Evolutionary conservation across 2,329 filamentous ascomycete genomes (phyloP).

Genomic region (Cladosporium sp.): DNA sequence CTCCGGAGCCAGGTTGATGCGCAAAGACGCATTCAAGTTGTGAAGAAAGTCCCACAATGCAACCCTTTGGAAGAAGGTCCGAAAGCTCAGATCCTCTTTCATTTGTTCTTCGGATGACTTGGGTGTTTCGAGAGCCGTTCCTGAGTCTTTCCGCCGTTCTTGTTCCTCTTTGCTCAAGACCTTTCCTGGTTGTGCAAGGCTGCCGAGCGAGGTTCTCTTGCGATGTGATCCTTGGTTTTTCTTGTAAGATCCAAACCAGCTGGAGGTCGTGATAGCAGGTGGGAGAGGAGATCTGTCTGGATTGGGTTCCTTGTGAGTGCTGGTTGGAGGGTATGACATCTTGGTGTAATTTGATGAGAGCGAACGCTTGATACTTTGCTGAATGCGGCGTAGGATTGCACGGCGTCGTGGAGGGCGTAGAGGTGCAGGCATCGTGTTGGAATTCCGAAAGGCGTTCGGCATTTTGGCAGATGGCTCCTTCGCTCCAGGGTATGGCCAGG

Average conservation of each 20-base stretch:
- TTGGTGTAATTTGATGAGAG: constrained; percentile 9
- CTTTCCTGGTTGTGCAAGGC: constrained; percentile 9
- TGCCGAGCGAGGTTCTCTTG: constrained; percentile 8
- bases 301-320: neutral
- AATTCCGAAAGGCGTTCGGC: neutral
- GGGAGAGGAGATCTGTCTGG: constrained; percentile 6
- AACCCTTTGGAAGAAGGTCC: neutral
- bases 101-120: neutral
- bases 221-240: neutral
- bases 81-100: neutral
- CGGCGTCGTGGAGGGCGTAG: neutral
- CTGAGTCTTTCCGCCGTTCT: constrained; percentile 5
- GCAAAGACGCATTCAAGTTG: neutral
- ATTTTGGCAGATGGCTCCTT: neutral
- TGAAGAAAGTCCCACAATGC: neutral
- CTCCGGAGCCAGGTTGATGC: constrained; percentile 15
- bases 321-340: constrained; percentile 8
- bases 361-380: constrained; percentile 12
- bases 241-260: neutral
- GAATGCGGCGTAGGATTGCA: constrained; percentile 12
- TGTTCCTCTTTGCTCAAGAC: constrained; percentile 21
- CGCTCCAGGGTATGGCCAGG: neutral
- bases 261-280: neutral
- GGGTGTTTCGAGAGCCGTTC: neutral
- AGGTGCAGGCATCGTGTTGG: neutral